Evolutionary conservation across 371 early-diverging fungal genomes (phyloP).

Genomic region (Phascolomyces articulosus): DNA sequence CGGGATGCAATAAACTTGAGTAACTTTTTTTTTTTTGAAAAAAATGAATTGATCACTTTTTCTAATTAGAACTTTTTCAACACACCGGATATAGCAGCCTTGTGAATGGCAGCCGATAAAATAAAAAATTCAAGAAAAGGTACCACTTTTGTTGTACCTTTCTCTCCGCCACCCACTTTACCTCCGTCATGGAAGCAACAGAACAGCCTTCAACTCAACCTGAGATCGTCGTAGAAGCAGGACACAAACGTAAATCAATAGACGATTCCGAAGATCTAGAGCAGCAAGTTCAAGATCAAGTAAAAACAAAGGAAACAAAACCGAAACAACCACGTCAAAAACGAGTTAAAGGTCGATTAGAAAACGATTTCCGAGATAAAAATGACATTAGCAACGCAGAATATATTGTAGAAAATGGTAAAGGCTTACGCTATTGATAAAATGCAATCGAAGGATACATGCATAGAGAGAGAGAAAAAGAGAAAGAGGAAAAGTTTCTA

Average conservation of each 20-base stretch:
- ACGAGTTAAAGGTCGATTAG: slow-evolving; percentile 4
- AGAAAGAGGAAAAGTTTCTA: too few species aligned
- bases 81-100: too few species aligned
- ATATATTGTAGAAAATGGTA: slow-evolving; percentile 59
- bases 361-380: slow-evolving; percentile 18
- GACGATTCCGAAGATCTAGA: background rate
- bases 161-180: too few species aligned
- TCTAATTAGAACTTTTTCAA: too few species aligned
- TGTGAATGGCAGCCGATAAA: too few species aligned
- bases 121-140: too few species aligned
- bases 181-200: background rate
- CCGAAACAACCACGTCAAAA: slow-evolving; percentile 4
- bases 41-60: too few species aligned
- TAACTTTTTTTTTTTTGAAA: too few species aligned
- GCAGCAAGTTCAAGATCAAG: background rate
- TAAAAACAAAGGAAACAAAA: slow-evolving; percentile 6
- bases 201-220: background rate
- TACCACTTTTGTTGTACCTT: too few species aligned
- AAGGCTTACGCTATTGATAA: background rate
- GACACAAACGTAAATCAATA: slow-evolving; percentile 18
- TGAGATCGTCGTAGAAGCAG: background rate
- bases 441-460: too few species aligned
- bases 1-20: too few species aligned
- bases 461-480: too few species aligned
- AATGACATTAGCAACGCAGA: slow-evolving; percentile 31